Conservation (phyloP, 805 yeast genomes). For the Vanderwaltozyma verrucispora region DNA sequence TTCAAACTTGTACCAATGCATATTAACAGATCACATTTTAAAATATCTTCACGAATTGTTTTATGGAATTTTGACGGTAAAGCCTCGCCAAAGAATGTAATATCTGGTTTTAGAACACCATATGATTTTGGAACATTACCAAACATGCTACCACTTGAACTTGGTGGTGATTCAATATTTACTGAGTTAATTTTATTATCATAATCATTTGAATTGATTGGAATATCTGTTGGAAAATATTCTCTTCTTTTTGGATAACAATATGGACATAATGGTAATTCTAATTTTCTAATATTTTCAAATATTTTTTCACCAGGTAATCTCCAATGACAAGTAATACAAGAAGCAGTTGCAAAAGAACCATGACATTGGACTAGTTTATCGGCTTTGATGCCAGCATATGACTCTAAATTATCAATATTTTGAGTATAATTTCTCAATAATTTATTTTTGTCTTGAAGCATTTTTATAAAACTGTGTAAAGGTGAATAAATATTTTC, state of each 20-base stretch:
- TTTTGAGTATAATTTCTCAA: conserved; percentile 84
- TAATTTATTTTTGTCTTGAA: conserved; percentile 66
- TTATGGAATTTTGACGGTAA: conserved; percentile 62
- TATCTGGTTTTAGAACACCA: conserved; percentile 89
- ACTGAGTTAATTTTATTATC: background rate
- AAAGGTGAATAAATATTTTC: conserved; percentile 56
- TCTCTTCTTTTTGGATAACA: conserved; percentile 40
- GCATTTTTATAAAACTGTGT: conserved; percentile 64
- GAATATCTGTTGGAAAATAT: conserved; percentile 15
- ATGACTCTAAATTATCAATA: conserved; percentile 74
- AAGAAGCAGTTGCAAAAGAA: conserved; percentile 78
- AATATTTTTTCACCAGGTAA: conserved; percentile 58
- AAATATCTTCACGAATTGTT: conserved; percentile 45
- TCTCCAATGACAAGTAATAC: conserved; percentile 61
- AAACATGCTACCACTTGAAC: background rate
- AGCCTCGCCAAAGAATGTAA: conserved; percentile 84
- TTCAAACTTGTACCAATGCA: conserved; percentile 90
- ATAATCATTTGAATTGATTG: background rate
- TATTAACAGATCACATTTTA: conserved; percentile 63
- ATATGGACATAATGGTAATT: conserved; percentile 62
- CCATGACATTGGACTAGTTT: conserved; percentile 86
- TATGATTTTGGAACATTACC: conserved; percentile 34
- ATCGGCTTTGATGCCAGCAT: conserved; percentile 59
- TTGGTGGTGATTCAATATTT: background rate
- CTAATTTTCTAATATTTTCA: conserved; percentile 44